Evolutionary conservation across 1,284 basidiomycete genomes (phyloP).

Genomic region (Agroathelia rolfsii): DNA sequence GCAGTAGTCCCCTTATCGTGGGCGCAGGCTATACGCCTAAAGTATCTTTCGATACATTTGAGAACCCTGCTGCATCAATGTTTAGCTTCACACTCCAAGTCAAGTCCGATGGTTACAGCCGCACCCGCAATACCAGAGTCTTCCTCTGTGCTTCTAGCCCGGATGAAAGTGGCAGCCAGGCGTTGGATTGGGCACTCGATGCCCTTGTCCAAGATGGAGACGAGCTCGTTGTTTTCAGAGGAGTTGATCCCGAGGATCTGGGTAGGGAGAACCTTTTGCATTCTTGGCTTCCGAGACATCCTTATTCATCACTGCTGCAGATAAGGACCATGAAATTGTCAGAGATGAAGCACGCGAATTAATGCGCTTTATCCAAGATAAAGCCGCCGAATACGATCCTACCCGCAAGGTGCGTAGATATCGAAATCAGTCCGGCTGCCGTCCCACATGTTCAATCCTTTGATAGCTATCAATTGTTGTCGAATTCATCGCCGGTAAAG

Average conservation of each 20-base stretch:
- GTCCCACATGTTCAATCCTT: conserved; percentile 1
- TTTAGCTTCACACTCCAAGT: conserved; percentile 70
- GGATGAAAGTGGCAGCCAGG: conserved; percentile 80
- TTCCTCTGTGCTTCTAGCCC: conserved; percentile 87
- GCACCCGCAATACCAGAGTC: conserved; percentile 75
- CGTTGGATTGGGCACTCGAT: conserved; percentile 85
- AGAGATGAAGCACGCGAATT: conserved; percentile 84
- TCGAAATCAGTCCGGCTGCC: too few species aligned
- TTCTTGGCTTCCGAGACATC: neutral
- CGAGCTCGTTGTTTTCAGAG: conserved; percentile 87
- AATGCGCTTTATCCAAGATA: conserved; percentile 73
- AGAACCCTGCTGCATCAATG: conserved; percentile 63
- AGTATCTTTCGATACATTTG: conserved; percentile 81
- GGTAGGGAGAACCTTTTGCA: conserved; percentile 36
- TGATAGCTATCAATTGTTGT: conserved; percentile 80
- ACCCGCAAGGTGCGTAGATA: conserved; percentile 65
- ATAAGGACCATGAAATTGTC: conserved; percentile 75
- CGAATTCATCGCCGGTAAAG: conserved; percentile 88
- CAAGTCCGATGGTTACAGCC: conserved; percentile 75
- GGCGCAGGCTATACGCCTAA: conserved; percentile 78
- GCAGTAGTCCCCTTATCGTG: too few species aligned
- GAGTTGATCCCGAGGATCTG: conserved; percentile 78
- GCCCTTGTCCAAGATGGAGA: conserved; percentile 86
- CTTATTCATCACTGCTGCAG: conserved; percentile 21
- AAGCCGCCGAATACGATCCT: conserved; percentile 72